Conservation (phyloP, 352 stramenopile genomes). For the Phytophthora sp. region DNA sequence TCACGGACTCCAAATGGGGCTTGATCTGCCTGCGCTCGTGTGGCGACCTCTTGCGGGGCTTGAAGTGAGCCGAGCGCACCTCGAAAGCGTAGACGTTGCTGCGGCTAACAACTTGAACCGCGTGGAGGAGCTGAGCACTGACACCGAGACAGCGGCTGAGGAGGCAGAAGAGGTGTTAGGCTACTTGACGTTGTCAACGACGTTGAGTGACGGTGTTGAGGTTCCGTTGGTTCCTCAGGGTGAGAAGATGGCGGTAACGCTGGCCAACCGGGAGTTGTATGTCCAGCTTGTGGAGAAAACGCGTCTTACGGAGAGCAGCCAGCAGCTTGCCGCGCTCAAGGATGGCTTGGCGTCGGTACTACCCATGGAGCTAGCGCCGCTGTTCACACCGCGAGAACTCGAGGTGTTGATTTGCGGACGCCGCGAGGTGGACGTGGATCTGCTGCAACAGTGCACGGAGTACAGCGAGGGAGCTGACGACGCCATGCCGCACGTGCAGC, state of each 20-base stretch:
- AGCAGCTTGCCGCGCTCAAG: constrained; percentile 78
- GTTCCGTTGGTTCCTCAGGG: constrained; percentile 69
- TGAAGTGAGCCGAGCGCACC: constrained; percentile 72
- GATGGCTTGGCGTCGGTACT: constrained; percentile 94
- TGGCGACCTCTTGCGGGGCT: constrained; percentile 87
- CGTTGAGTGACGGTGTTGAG: constrained; percentile 82
- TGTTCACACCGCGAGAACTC: constrained; percentile 97
- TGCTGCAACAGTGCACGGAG: constrained; percentile 95
- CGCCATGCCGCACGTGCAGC: constrained; percentile 88
- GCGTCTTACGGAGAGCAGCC: constrained; percentile 78
- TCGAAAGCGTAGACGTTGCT: constrained; percentile 85
- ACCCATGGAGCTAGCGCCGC: constrained; percentile 94
- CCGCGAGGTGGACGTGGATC: constrained; percentile 96
- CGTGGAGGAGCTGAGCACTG: constrained; percentile 59
- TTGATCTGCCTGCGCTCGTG: constrained; percentile 88
- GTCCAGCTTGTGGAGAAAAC: constrained; percentile 73
- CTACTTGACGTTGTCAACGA: constrained; percentile 79
- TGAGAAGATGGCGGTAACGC: constrained; percentile 71
- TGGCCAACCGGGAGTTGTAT: constrained; percentile 65
- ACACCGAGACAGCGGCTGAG: constrained; percentile 26
- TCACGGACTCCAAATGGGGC: constrained; percentile 95
- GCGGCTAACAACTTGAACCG: constrained; percentile 68
- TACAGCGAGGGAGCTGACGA: constrained; percentile 96
- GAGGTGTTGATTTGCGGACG: constrained; percentile 97
- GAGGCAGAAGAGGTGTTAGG: constrained; percentile 63